Evolutionary conservation across 2,329 filamentous ascomycete species (phyloP).

Genomic region (Trichoderma arundinaceum): DNA sequence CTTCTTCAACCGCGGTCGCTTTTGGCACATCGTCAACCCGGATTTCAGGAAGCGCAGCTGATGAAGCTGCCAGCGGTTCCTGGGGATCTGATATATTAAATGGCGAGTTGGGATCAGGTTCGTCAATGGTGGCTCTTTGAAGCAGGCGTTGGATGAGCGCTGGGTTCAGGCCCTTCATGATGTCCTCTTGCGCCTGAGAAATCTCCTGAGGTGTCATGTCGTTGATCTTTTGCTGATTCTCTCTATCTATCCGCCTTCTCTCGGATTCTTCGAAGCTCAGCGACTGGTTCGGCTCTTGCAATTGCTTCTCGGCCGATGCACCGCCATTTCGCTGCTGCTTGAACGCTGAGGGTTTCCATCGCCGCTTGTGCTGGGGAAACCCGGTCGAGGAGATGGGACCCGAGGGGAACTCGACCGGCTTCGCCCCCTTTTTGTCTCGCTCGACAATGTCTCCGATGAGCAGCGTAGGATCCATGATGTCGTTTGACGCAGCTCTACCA

Average conservation of each 20-base stretch:
- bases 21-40: conserved; percentile 44
- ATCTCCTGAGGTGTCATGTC: conserved; percentile 85
- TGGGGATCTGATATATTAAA: conserved; percentile 48
- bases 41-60: conserved; percentile 40
- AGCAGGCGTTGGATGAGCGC: conserved; percentile 78
- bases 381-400: conserved; percentile 61
- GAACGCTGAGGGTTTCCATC: conserved; percentile 75
- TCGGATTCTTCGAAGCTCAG: conserved; percentile 59
- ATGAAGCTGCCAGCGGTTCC: not conserved
- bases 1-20: conserved; percentile 34
- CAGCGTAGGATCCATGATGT: conserved; percentile 52
- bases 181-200: conserved; percentile 75
- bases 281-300: not conserved
- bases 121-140: conserved; percentile 75
- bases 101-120: conserved; percentile 52
- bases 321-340: conserved; percentile 60
- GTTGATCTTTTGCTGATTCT: conserved; percentile 76
- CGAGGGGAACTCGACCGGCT: conserved; percentile 64
- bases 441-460: conserved; percentile 81
- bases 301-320: conserved; percentile 30
- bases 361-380: conserved; percentile 88
- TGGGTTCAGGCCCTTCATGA: conserved; percentile 79
- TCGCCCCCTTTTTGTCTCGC: conserved; percentile 64
- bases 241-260: conserved; percentile 74
- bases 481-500: not conserved